Base-by-base conservation (phyloP, 2,329 filamentous ascomycete species). In the Fusarium heterosporum region DNA sequence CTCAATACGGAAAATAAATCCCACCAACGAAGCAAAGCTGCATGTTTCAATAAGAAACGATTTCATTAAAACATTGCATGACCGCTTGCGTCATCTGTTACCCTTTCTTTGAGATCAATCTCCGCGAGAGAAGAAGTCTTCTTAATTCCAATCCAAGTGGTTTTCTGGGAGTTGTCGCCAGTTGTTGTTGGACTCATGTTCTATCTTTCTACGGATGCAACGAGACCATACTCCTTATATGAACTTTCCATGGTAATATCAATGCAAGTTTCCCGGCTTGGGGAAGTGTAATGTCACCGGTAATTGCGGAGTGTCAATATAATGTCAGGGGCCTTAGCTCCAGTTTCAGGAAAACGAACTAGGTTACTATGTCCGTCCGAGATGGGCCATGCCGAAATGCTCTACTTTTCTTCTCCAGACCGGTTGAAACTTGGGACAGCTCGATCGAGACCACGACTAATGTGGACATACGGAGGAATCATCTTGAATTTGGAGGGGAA, bases 291-390 rank as follows among this genome's bases (percentile, higher is more conserved):
- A 42, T 29, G 9, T 19, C 22, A 22, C 22, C 49, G 51, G 52
- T 29, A 47, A 19, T 17, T n/a, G n/a, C 61, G 41, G 54, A n/a
- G 48, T 42, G 8, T 32, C 36, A 29, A n/a, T 66, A 30, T 62
- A 56, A 66, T 66, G 59, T 66, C 55, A 68, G 65, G 65, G 65
- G 45, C n/a, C 17, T 39, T 40, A 49, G 61, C 56, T 63, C 47
- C 38, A 59, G 65, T 69, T 68, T 68, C 65, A 68, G 49, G 46
- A 61, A 29, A 22, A 51, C 34, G 49, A 47, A 14, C 52, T 63
- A 46, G 52, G 65, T 43, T 38, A 42, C 57, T 42, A 30, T 32
- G 45, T 64, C 55, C 38, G 47, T 46, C 51, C 40, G 40, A 58
- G 62, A 46, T 58, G 65, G 61, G 50, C 50, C 43, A 47, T 43